Evolutionary conservation across 345 rosid species (phyloP), one percentile per base, ranked within the genome.

Genomic region (Carallia pectinifolia): DNA sequence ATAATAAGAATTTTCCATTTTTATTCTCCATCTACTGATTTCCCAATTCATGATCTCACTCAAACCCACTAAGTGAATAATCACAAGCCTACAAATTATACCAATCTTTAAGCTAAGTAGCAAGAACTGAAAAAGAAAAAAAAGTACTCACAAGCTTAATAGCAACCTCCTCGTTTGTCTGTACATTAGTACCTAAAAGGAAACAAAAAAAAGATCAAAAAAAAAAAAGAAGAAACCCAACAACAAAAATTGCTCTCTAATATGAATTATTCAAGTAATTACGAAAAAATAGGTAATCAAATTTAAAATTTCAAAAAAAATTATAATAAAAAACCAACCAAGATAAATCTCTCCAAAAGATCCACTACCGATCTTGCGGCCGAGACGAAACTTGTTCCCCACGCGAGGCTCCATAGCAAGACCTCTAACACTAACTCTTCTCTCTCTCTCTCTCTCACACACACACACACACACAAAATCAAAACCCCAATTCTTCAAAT

Each of bases 271-370:
- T 44, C 50, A 6, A 34, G 44, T 53, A 39, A 72, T 29, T 53
- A 29, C 7, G 10, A 1, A 44, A 65, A 72, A 38, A 60, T 1
- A 48, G 56, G 36, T 2, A 13, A 2, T 39, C 59, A 30, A 59
- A 52, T 66, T 69, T 53, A 29, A 75, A 56, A 47, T 23, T 54
- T 18, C 55, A 7, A 9, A 36, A 39, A 69, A 8, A 31, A 39
- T 19, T 55, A 18, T 18, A 48, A 30, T 58, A 67, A 8, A 39
- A 77, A 76, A 78, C 82, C 34, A 76, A 92, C 99, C 99, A 59
- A 90, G 89, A 81, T 92, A 89, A 91, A 95, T 95, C 91, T 95
- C 98, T 66, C 99, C 99, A 64, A 95, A 95, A 39, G 99, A 95
- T 77, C 99, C 99, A 78, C 98, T 81, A 31, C 98, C 99, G 86